Conservation (phyloP, 257 asterid species). For the Nicotiana attenuata region DNA sequence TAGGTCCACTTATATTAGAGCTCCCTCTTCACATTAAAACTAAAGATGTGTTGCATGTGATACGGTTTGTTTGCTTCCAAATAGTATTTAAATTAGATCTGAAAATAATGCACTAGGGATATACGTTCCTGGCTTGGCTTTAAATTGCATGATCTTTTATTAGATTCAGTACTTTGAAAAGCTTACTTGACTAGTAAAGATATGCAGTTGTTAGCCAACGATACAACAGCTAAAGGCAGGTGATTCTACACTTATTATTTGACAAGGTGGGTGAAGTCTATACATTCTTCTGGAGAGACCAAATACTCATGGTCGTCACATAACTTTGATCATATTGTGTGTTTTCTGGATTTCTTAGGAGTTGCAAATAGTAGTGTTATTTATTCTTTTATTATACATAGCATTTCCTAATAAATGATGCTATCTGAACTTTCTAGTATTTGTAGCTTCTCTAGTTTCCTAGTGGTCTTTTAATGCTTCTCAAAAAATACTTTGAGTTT, state of each 20-base stretch:
- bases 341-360: background rate
- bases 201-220: background rate
- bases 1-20: background rate
- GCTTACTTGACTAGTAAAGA: background rate
- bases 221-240: background rate
- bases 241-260: background rate
- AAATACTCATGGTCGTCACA: background rate
- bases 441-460: background rate
- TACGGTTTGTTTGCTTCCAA: background rate
- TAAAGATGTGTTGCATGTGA: background rate
- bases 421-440: background rate
- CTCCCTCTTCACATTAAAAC: background rate
- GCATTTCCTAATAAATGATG: background rate
- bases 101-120: background rate
- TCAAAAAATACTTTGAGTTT: background rate
- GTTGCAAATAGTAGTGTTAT: background rate
- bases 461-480: background rate
- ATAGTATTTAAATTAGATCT: background rate
- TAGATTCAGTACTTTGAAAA: background rate
- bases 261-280: background rate
- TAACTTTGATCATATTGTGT: conserved; percentile 1
- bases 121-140: background rate
- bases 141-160: background rate
- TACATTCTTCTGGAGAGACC: background rate
- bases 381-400: background rate